Conservation (phyloP, 1,284 basidiomycete species). For the Trametes versicolor region DNA sequence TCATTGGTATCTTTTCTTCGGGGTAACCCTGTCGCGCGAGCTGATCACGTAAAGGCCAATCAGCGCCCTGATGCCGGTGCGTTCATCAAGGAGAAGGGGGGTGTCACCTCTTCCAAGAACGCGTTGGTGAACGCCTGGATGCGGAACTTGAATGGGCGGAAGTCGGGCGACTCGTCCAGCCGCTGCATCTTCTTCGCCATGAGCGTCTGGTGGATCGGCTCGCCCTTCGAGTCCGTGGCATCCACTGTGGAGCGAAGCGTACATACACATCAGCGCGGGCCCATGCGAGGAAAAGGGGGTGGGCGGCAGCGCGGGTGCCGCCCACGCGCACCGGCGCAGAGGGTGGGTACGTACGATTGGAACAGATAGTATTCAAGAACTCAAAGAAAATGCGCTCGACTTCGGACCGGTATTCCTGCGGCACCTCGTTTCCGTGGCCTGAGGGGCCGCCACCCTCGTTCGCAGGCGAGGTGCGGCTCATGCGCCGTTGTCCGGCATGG, state of each 20-base stretch:
- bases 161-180: conserved; percentile 95
- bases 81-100: conserved; percentile 15
- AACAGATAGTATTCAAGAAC: conserved; percentile 91
- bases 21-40: conserved; percentile 82
- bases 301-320: not conserved
- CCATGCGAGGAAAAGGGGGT: conserved; percentile 12
- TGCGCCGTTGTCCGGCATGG: conserved; percentile 39
- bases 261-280: conserved; percentile 28
- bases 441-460: conserved; percentile 38
- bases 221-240: conserved; percentile 92
- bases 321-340: conserved; percentile 4
- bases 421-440: conserved; percentile 71
- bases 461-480: conserved; percentile 44
- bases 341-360: conserved; percentile 74
- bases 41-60: conserved; percentile 49
- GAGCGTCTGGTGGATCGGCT: conserved; percentile 97
- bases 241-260: conserved; percentile 71
- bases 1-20: conserved; percentile 89
- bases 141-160: conserved; percentile 98
- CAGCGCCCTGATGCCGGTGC: conserved; percentile 26
- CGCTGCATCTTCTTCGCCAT: conserved; percentile 99
- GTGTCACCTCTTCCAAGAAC: conserved; percentile 88
- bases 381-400: conserved; percentile 94
- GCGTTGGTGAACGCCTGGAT: conserved; percentile 99
- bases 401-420: conserved; percentile 81